Evolutionary conservation across 1,284 basidiomycete genomes (phyloP).

Genomic region (Malassezia cuniculi): DNA sequence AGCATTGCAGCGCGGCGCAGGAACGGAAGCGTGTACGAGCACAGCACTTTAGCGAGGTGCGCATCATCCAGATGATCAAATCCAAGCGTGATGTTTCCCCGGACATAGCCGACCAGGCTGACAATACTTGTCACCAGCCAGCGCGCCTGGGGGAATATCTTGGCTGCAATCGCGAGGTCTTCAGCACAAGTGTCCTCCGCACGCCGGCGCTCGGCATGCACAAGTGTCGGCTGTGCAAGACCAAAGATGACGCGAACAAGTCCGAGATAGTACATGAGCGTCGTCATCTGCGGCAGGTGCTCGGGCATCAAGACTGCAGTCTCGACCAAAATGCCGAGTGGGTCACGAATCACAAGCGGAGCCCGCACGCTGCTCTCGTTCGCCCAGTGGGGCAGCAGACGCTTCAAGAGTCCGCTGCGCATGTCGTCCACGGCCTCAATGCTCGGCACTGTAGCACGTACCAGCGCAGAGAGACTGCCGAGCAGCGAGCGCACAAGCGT

Average conservation of each 20-base stretch:
- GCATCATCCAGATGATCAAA: slow-evolving; percentile 39
- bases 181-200: background rate
- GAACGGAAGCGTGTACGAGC: slow-evolving; percentile 82
- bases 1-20: slow-evolving; percentile 79
- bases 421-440: slow-evolving; percentile 21
- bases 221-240: slow-evolving; percentile 36
- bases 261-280: slow-evolving; percentile 41
- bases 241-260: slow-evolving; percentile 42
- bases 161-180: slow-evolving; percentile 9
- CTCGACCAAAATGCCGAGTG: slow-evolving; percentile 40
- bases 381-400: slow-evolving; percentile 42
- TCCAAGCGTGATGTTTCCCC: slow-evolving; percentile 43
- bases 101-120: slow-evolving; percentile 39
- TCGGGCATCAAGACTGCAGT: slow-evolving; percentile 34
- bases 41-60: slow-evolving; percentile 65
- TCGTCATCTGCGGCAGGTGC: slow-evolving; percentile 33
- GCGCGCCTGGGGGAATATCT: slow-evolving; percentile 38
- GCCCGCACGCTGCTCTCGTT: slow-evolving; percentile 35
- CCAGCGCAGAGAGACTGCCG: slow-evolving; percentile 22
- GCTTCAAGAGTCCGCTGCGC: slow-evolving; percentile 38
- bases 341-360: slow-evolving; percentile 37
- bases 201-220: background rate
- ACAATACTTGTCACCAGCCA: slow-evolving; percentile 42
- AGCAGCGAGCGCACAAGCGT: slow-evolving; percentile 31
- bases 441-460: slow-evolving; percentile 13